Base-by-base conservation (phyloP, 176 grass and related monocot species). In the Lolium perenne region DNA sequence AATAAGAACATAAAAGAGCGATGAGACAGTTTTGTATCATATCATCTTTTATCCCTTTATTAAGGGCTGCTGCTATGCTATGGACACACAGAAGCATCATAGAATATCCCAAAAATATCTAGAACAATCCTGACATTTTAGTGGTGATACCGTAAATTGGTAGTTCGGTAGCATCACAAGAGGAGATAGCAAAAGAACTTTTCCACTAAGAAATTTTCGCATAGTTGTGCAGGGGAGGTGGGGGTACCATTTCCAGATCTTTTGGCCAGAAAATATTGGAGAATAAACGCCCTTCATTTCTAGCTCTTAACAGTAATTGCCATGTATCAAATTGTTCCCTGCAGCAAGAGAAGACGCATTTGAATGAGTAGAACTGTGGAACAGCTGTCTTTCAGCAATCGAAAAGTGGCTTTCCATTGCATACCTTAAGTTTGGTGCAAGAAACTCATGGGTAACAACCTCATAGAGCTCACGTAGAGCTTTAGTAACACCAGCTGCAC, bases 241-340 rank as follows among this genome's bases (percentile, higher is more conserved):
- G n/a, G 60, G 82, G 71, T 94, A 98, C 96, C 87, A 89, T 91
- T 92, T 95, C 93, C 14, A 61, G 84, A 74, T 95, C 93, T 16
- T 80, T 90, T 14, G 91, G 96, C 96, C 96, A 98, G 26, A 84
- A 78, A 82, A 98, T 94, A 18, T 83, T 94, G 53, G 90, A 90
- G 82, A 98, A 98, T 74, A 98, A 57, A 25, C 86, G 91, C 9
- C 96, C 90, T 82, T 92, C 90, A 67, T 92, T 92, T 87, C 88
- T 87, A 26, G 93, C 96, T 89, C 85, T 94, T 70, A 89, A 69
- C 75, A 98, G 84, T 46, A 93, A 81, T 80, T 95, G 89, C 95
- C 95, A 98, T 43, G 91, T 89, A 79, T 95, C 96, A 57, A 91
- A 95, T 50, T 98, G 77, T 76, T 98, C 96, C 74, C 96, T 98